Percentiles rank a stretch among this genome's conserved stretches.
Evolutionary conservation across 208 protist species (phyloP).

Genomic region (Leptomonas pyrrhocoris): DNA sequence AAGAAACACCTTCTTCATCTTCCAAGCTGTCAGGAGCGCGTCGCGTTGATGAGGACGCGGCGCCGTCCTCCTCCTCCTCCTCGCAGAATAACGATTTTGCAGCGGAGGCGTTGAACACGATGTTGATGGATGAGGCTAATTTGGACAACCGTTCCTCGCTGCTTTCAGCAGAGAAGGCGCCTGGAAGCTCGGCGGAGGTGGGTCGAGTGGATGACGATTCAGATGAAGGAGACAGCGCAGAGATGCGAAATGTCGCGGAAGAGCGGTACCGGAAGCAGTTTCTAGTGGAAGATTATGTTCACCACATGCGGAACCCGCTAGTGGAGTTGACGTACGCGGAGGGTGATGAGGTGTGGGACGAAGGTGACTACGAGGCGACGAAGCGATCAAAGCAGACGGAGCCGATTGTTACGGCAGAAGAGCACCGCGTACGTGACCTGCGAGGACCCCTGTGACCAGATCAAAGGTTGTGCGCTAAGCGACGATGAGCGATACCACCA

Average conservation of each 20-base stretch:
- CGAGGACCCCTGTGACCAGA: slow-evolving; percentile 43
- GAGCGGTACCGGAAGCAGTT: slow-evolving; percentile 55
- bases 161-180: neutral
- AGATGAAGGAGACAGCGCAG: slow-evolving; percentile 20
- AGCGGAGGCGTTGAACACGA: slow-evolving; percentile 29
- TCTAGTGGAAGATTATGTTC: slow-evolving; percentile 71
- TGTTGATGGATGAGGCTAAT: slow-evolving; percentile 8
- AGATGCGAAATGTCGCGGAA: slow-evolving; percentile 23
- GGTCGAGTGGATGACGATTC: slow-evolving; percentile 3
- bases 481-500: too few species aligned
- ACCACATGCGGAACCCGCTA: slow-evolving; percentile 48
- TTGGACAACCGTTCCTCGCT: neutral
- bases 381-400: slow-evolving; percentile 12
- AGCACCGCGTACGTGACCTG: slow-evolving; percentile 38
- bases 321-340: slow-evolving; percentile 82
- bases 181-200: neutral
- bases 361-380: slow-evolving; percentile 67
- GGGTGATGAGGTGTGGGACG: slow-evolving; percentile 90
- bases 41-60: neutral
- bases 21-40: neutral
- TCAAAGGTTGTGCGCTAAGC: too few species aligned
- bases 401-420: slow-evolving; percentile 14
- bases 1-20: neutral
- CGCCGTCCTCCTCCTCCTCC: neutral
- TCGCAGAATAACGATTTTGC: slow-evolving; percentile 18